These are phyloP conservation scores for Ramaria rubella DNA, from an alignment of 768 basidiomycete species.

Conservation along the genomic window DNA sequence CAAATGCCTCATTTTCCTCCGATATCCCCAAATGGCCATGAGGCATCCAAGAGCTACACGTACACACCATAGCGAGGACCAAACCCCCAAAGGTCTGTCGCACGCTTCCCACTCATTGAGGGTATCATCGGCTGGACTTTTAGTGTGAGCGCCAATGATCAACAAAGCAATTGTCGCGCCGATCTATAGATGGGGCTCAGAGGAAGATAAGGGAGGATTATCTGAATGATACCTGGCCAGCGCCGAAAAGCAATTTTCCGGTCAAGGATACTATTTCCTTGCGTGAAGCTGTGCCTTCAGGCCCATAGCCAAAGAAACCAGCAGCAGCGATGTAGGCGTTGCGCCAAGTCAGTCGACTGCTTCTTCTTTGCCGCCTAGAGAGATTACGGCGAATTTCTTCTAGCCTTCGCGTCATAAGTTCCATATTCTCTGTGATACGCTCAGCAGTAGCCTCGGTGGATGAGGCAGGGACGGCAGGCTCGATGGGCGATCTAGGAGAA, in stretches of 20 bases:
- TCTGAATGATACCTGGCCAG: constrained; percentile 41
- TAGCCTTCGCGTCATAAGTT: neutral
- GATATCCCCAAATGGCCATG: constrained; percentile 53
- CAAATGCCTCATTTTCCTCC: constrained; percentile 9
- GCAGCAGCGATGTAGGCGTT: neutral
- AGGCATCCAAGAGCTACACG: constrained; percentile 43
- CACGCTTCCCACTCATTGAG: constrained; percentile 58
- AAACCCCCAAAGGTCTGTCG: constrained; percentile 55
- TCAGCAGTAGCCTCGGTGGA: no score
- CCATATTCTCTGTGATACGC: neutral
- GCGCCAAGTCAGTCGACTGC: neutral
- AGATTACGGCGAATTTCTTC: neutral
- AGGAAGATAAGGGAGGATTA: constrained; percentile 4
- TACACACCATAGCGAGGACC: constrained; percentile 60
- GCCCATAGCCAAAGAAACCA: constrained; percentile 46
- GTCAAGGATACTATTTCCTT: constrained; percentile 48
- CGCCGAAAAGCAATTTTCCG: constrained; percentile 44
- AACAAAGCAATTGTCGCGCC: constrained; percentile 45
- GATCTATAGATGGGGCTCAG: constrained; percentile 34
- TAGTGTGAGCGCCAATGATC: constrained; percentile 38
- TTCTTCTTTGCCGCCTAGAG: neutral
- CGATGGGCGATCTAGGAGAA: neutral
- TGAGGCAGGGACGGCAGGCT: neutral
- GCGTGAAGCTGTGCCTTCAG: constrained; percentile 39
- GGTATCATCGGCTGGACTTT: constrained; percentile 36